Conservation (phyloP, 176 grass and related monocot species). For the Ampelocalamus luodianensis region DNA sequence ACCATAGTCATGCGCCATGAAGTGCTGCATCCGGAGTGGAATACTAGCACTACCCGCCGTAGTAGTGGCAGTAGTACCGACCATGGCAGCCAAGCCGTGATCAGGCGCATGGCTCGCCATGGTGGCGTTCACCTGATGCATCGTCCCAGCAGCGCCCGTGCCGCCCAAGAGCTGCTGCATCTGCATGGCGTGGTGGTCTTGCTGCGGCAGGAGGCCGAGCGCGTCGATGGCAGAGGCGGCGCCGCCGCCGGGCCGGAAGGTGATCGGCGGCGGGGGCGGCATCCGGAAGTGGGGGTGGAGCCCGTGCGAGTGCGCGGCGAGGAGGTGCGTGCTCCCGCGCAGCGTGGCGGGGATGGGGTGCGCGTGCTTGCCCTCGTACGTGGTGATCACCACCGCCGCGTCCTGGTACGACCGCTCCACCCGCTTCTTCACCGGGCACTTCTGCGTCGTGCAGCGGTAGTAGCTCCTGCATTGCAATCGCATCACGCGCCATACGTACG, state of each 20-base stretch:
- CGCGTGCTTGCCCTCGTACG: slow-evolving; percentile 91
- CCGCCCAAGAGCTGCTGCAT: slow-evolving; percentile 9
- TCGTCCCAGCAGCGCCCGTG: not conserved
- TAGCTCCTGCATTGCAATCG: slow-evolving; percentile 67
- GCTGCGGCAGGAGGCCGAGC: slow-evolving; percentile 34
- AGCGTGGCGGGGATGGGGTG: slow-evolving; percentile 77
- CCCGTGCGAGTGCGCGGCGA: slow-evolving; percentile 45
- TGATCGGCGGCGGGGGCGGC: slow-evolving; percentile 7
- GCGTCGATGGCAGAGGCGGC: slow-evolving; percentile 28
- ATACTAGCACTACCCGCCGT: not conserved
- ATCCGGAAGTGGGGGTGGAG: slow-evolving; percentile 44
- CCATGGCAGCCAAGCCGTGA: slow-evolving; percentile 1
- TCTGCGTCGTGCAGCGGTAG: slow-evolving; percentile 96
- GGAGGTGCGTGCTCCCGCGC: slow-evolving; percentile 71
- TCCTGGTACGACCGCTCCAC: slow-evolving; percentile 92
- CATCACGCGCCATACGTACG: not conserved
- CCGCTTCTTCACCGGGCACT: slow-evolving; percentile 98
- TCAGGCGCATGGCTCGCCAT: slow-evolving; percentile 4
- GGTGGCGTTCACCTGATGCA: slow-evolving; percentile 33
- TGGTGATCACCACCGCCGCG: slow-evolving; percentile 82
- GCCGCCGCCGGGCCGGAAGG: not conserved
- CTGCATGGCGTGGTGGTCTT: slow-evolving; percentile 32
- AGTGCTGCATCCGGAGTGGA: slow-evolving; percentile 58
- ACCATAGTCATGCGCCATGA: slow-evolving; percentile 72
- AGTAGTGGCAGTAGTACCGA: not conserved